Evolutionary conservation across 106 monocot genomes (phyloP).

Genomic region (Alisma plantagoaquatica): DNA sequence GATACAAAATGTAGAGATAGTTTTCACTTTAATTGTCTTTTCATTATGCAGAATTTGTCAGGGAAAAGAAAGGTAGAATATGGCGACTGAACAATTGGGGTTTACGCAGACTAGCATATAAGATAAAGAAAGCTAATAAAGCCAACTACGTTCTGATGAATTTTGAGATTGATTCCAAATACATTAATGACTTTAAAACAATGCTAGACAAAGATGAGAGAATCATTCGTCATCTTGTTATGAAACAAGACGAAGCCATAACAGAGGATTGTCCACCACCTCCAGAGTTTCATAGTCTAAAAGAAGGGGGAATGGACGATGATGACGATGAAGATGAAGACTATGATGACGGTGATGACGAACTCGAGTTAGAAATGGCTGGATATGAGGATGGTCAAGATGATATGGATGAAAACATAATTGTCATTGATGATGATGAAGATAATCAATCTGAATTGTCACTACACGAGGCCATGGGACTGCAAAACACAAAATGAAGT

Average conservation of each 20-base stretch:
- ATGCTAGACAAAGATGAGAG: constrained; percentile 80
- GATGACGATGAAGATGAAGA: constrained; percentile 19
- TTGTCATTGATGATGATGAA: constrained; percentile 25
- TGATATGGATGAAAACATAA: constrained; percentile 18
- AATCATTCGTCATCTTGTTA: constrained; percentile 84
- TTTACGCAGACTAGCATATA: constrained; percentile 71
- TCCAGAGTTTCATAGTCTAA: constrained; percentile 56
- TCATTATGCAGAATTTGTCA: constrained; percentile 52
- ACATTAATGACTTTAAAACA: constrained; percentile 70
- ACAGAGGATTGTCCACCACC: constrained; percentile 84
- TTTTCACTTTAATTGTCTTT: too few relatives aligned
- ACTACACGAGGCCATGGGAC: too few relatives aligned
- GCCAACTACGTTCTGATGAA: constrained; percentile 97
- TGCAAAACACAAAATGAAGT: too few relatives aligned
- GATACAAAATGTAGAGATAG: too few relatives aligned
- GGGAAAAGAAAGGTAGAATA: constrained; percentile 87
- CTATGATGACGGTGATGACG: constrained; percentile 18
- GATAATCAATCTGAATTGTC: too few relatives aligned
- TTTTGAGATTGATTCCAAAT: constrained; percentile 79
- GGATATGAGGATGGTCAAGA: constrained; percentile 14
- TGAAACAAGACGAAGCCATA: constrained; percentile 73
- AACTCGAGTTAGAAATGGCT: constrained; percentile 10
- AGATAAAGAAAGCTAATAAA: constrained; percentile 72
- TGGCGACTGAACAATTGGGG: constrained; percentile 98
- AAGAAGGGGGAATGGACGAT: constrained; percentile 14